These are phyloP conservation scores for Babesia ovis DNA, from an alignment of 169 alveolate genomes.

Conservation along the genomic window DNA sequence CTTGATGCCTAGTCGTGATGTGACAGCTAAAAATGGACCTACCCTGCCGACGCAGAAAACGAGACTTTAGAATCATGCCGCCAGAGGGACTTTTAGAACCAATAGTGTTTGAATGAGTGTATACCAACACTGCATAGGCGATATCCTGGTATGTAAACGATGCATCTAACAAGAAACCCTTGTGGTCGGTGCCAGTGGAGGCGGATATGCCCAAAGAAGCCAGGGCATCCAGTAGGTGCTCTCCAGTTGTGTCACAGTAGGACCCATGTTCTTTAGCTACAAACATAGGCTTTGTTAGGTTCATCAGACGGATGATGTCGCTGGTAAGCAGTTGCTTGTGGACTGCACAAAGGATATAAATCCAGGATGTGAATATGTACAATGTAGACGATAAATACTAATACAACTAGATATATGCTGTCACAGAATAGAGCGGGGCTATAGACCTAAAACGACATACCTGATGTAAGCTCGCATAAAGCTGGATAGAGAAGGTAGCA, in stretches of 20 bases:
- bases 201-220: slow-evolving; percentile 2
- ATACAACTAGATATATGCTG: no score
- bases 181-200: not conserved
- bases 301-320: slow-evolving; percentile 37
- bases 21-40: not conserved
- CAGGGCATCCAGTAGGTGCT: not conserved
- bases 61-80: slow-evolving; percentile 46
- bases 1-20: not conserved
- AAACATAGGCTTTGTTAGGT: slow-evolving; percentile 41
- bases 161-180: slow-evolving; percentile 47
- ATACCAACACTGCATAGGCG: slow-evolving; percentile 34
- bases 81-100: slow-evolving; percentile 42
- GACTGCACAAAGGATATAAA: slow-evolving; percentile 24
- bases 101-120: slow-evolving; percentile 24
- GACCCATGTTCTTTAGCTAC: slow-evolving; percentile 15
- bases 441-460: not conserved
- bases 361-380: not conserved
- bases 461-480: slow-evolving; percentile 21
- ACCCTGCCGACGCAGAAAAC: slow-evolving; percentile 49
- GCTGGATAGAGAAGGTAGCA: slow-evolving; percentile 61
- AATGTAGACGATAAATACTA: no score
- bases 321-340: slow-evolving; percentile 11
- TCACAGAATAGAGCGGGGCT: no score
- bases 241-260: slow-evolving; percentile 10
- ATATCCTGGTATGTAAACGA: slow-evolving; percentile 13